phyloP scores from a whole-genome alignment of 352 stramenopile genomes.

The Phytopythium chamaehyphon region DNA sequence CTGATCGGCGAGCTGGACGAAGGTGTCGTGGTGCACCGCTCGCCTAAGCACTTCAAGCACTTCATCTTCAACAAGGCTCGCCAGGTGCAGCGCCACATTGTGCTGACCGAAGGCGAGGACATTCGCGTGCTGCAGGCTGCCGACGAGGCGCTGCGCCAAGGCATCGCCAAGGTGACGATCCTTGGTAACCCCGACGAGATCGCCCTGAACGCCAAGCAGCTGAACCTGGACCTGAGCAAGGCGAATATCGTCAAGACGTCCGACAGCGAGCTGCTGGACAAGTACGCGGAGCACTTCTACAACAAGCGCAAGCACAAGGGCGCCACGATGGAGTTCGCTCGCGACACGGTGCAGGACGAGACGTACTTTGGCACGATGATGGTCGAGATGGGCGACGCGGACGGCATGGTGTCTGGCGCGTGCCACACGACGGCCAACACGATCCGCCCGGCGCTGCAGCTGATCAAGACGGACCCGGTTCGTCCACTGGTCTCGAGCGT shows the following conservation, averaged over 20 bases:
- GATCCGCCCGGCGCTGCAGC: constrained; percentile 82
- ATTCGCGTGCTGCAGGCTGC: constrained; percentile 77
- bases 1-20: constrained; percentile 65
- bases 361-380: constrained; percentile 88
- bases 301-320: constrained; percentile 86
- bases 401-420: constrained; percentile 84
- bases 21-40: constrained; percentile 54
- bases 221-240: constrained; percentile 55
- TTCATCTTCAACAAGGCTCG: constrained; percentile 80
- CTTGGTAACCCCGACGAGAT: constrained; percentile 75
- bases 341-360: constrained; percentile 57
- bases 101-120: constrained; percentile 82
- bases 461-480: constrained; percentile 79
- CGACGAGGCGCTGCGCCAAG: constrained; percentile 60
- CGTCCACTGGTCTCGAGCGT: constrained; percentile 74
- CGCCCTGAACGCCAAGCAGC: constrained; percentile 50
- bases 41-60: constrained; percentile 85
- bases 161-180: constrained; percentile 72
- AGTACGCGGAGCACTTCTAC: constrained; percentile 59
- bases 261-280: constrained; percentile 41
- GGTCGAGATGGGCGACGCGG: constrained; percentile 70
- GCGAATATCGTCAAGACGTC: constrained; percentile 60
- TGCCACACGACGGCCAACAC: constrained; percentile 86
- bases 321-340: constrained; percentile 48
- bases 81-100: constrained; percentile 68